Percentiles rank a stretch among this genome's conserved stretches.
Evolutionary conservation across 2,329 filamentous ascomycete species (phyloP).

Genomic region (Beauveria caledonica): DNA sequence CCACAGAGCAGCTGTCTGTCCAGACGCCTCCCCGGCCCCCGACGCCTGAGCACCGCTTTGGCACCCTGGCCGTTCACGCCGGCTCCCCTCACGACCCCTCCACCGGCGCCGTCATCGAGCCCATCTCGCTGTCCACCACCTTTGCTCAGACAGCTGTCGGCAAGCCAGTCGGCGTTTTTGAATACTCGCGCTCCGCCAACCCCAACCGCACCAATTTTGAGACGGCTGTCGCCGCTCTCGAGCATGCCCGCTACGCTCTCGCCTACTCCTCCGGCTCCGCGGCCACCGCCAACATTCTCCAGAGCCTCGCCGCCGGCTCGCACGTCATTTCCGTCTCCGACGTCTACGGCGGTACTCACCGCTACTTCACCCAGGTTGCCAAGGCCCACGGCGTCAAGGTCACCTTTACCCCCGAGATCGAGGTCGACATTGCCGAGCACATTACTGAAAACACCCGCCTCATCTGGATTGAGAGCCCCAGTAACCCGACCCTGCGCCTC

Average conservation of each 20-base stretch:
- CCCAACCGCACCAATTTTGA: conserved; percentile 96
- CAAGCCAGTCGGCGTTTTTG: conserved; percentile 77
- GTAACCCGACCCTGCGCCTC: conserved; percentile 86
- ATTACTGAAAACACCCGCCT: conserved; percentile 86
- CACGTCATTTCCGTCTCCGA: conserved; percentile 96
- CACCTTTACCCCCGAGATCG: conserved; percentile 88
- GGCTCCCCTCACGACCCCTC: conserved; percentile 82
- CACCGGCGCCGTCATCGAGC: conserved; percentile 91
- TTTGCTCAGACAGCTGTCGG: conserved; percentile 89
- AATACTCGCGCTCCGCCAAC: conserved; percentile 90
- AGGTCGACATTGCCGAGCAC: conserved; percentile 75
- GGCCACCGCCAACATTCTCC: conserved; percentile 85
- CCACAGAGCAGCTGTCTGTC: conserved; percentile 41
- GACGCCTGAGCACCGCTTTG: conserved; percentile 73
- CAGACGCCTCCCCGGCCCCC: conserved; percentile 64
- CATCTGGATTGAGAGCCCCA: conserved; percentile 91
- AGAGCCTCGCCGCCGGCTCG: conserved; percentile 81
- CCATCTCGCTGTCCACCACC: conserved; percentile 93
- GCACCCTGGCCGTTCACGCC: conserved; percentile 89
- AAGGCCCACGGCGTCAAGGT: conserved; percentile 89
- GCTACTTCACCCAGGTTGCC: conserved; percentile 98
- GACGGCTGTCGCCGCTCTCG: conserved; percentile 79
- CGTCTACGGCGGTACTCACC: conserved; percentile 94
- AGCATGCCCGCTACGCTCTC: conserved; percentile 85
- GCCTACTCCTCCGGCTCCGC: conserved; percentile 93